Evolutionary conservation across 805 yeast species (phyloP), one percentile per base, ranked within the genome.

Genomic region (Debaryomyces tyrocola): DNA sequence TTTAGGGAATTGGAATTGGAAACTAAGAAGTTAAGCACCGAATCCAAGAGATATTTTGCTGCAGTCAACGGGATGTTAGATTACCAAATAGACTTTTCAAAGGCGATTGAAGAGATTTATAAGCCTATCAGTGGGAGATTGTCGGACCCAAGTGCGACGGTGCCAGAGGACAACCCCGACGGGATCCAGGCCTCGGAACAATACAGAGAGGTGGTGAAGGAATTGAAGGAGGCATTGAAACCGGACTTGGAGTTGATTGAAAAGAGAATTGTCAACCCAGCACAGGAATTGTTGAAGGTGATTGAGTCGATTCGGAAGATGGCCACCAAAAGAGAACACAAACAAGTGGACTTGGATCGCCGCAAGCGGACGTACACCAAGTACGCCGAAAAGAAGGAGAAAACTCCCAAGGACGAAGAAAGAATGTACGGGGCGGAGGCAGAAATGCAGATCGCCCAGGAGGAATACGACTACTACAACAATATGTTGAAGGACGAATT

Each of bases 191-290:
- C 99, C 0, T 82, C 95, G 58, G 96, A 87, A 61, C 96, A 87
- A 63, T 94, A 91, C 68, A 77, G 96, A 47, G 95, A 80, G 37
- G 85, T 90, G 46, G 97, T 94, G 33, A 79, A 82, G 42, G 97
- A 91, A 50, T 74, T 94, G 56, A 94, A 91, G 69, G 84, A 81
- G 45, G 83, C 90, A 2, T 74, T 94, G 59, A 86, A 89, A 62
- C 99, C 99, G 0, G 99, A 94, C 64, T 75, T 94, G 63, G 96
- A 89, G 57, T 78, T 94, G 66, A 89, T 94, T 55, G 97, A 94
- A 56, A 79, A 90, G 45, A 82, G 96, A 62, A 85, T 94, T 57
- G 88, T 94, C 40, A 80, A 79, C 41, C 99, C 99, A 0, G 95
- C 97, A 5, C 94, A 88, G 61, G 97, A 92, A 61, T 69, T 94